Evolutionary conservation across 2,329 filamentous ascomycete genomes (phyloP), one percentile per base, ranked within the genome.

Genomic region (Cordyceps fumosorosea): DNA sequence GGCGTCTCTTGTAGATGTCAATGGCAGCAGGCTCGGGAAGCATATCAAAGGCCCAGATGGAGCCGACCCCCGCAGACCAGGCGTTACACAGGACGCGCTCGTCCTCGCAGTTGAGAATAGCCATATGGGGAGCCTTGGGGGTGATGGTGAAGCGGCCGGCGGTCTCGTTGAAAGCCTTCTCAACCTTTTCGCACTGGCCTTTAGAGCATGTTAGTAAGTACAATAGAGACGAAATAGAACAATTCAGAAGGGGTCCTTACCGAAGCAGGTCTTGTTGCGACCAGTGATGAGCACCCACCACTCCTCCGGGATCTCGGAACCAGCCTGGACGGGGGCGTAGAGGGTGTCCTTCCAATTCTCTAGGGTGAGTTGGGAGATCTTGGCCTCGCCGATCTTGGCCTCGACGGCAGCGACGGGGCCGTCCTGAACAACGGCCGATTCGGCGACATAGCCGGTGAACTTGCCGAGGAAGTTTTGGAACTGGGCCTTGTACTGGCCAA

Each of bases 281-380:
- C 90, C 90, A 11, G 86, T 89, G 67, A 91, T 77, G 67, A 89
- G 81, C 64, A 93, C 78, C 80, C 89, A 87, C 88, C 88, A 92
- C 75, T 91, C 87, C 75, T 89, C 87, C 5, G 89, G 87, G 65
- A 80, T 81, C 12, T 83, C 82, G 65, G 83, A 81, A 32, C 75
- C 83, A 10, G 84, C 75, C 64, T 84, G 78, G 63, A 89, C 84
- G 34, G 85, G 83, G 56, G 78, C 78, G 70, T 84, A 86, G 64
- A 93, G 78, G 3, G 86, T 84, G 29, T 87, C 76, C 73, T 87
- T 84, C 88, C 89, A 91, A 80, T 88, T 89, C 66, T 86, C 78
- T 62, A 91, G 78, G 5, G 85, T 87, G 67, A 93, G 73, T 56
- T 71, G 71, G 56, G 74, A 82, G 72, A 72, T 83, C 76, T 73